These are phyloP conservation scores for Wickerhamiella qilinensis DNA, from an alignment of 805 yeast genomes.

Conservation along the genomic window DNA sequence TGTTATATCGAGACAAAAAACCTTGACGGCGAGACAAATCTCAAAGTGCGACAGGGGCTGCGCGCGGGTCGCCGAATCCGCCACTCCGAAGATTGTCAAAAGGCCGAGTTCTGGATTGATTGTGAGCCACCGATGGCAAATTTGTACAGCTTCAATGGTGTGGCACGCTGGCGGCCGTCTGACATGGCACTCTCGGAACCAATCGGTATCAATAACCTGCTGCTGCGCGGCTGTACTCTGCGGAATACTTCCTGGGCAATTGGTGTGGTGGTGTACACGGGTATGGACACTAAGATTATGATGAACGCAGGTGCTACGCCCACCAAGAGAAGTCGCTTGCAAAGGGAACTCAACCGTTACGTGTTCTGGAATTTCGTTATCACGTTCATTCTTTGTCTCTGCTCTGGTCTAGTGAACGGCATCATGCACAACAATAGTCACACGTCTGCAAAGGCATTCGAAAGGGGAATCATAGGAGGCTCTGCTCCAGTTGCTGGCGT, in stretches of 20 bases:
- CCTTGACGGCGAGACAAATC: conserved; percentile 62
- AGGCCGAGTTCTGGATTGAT: conserved; percentile 41
- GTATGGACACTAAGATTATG: conserved; percentile 61
- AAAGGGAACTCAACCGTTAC: conserved; percentile 49
- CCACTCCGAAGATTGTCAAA: conserved; percentile 29
- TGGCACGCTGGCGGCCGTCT: conserved; percentile 12
- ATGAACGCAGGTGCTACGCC: conserved; percentile 68
- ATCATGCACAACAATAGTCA: conserved; percentile 31
- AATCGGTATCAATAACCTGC: conserved; percentile 41
- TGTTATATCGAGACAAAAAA: conserved; percentile 58
- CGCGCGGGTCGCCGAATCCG: conserved; percentile 40
- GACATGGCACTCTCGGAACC: conserved; percentile 30
- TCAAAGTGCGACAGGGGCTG: conserved; percentile 42
- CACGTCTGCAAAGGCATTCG: conserved; percentile 40
- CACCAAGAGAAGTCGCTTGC: conserved; percentile 47
- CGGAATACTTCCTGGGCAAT: conserved; percentile 66
- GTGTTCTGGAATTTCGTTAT: conserved; percentile 47
- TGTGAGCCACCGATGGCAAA: conserved; percentile 59
- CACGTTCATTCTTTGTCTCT: conserved; percentile 48
- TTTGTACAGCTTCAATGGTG: conserved; percentile 37
- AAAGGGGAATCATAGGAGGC: conserved; percentile 42
- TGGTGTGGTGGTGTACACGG: conserved; percentile 63
- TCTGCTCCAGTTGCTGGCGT: conserved; percentile 49
- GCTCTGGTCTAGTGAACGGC: conserved; percentile 58
- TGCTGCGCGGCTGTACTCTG: conserved; percentile 56